These are phyloP conservation scores for Diutina rugosa DNA, from an alignment of 1,139 yeast species.

Conservation along the genomic window DNA sequence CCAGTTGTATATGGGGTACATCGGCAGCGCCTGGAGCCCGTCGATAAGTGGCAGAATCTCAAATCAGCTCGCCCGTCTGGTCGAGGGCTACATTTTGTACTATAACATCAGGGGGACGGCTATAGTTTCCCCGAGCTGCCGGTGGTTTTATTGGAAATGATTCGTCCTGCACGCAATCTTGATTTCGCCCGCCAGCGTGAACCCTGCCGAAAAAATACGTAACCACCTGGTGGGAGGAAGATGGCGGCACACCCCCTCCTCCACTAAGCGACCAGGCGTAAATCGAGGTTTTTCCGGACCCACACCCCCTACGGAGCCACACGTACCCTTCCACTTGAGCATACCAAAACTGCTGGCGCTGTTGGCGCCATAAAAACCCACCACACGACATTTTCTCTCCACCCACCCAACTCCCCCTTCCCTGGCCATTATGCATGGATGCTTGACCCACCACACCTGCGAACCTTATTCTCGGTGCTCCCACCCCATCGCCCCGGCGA, in stretches of 20 bases:
- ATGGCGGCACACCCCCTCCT: background rate
- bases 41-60: background rate
- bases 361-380: no score
- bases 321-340: no score
- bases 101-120: slow-evolving; percentile 2
- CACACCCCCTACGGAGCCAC: no score
- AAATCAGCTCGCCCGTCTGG: background rate
- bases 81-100: background rate
- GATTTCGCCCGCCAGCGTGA: background rate
- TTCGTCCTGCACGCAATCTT: background rate
- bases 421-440: background rate
- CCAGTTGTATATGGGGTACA: slow-evolving; percentile 1
- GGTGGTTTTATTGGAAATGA: background rate
- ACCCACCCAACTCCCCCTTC: background rate
- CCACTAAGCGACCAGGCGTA: no score
- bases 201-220: background rate
- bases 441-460: background rate
- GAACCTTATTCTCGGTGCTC: background rate
- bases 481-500: background rate
- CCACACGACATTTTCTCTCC: no score
- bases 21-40: background rate
- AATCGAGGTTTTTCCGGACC: background rate
- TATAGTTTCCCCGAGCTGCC: background rate
- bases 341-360: no score
- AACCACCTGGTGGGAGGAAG: background rate